These are phyloP conservation scores for Exophiala dermatitidis DNA, from an alignment of 2,329 filamentous ascomycete genomes.

Conservation along the genomic window DNA sequence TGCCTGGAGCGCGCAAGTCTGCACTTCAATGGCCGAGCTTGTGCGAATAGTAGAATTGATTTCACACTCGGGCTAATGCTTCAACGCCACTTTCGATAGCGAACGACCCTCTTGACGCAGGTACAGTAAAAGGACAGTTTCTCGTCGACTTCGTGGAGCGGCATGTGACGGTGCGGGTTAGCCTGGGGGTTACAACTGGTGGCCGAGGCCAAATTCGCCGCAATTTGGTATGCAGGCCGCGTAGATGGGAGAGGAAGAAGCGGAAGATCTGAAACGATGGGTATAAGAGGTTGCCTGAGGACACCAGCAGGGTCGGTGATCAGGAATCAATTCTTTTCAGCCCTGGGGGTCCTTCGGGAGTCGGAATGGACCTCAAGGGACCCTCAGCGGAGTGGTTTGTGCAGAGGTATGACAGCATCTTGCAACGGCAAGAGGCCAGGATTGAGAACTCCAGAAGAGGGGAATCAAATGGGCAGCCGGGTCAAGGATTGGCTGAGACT, in stretches of 20 bases:
- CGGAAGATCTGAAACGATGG: background rate
- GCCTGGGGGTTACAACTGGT: constrained; percentile 1
- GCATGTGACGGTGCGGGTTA: constrained; percentile 16
- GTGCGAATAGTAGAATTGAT: background rate
- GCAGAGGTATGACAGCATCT: background rate
- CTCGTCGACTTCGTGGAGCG: constrained; percentile 7
- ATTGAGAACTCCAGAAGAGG: background rate
- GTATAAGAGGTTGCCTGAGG: background rate
- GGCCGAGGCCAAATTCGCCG: background rate
- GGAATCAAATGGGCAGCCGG: background rate
- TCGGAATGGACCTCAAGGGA: background rate
- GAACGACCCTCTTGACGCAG: constrained; percentile 20
- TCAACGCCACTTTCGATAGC: constrained; percentile 24
- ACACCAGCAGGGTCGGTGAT: background rate
- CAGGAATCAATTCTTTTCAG: background rate
- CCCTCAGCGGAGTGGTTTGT: background rate
- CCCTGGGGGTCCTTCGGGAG: background rate
- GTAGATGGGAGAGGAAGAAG: background rate
- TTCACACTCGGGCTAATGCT: background rate
- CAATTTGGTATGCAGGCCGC: background rate
- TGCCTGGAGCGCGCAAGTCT: background rate
- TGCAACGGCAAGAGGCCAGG: constrained; percentile 1
- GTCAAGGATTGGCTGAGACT: constrained; percentile 1
- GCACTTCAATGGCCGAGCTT: background rate
- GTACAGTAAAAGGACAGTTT: constrained; percentile 16